Conservation (phyloP, 768 basidiomycete species). For the Hygrocybe punicea region DNA sequence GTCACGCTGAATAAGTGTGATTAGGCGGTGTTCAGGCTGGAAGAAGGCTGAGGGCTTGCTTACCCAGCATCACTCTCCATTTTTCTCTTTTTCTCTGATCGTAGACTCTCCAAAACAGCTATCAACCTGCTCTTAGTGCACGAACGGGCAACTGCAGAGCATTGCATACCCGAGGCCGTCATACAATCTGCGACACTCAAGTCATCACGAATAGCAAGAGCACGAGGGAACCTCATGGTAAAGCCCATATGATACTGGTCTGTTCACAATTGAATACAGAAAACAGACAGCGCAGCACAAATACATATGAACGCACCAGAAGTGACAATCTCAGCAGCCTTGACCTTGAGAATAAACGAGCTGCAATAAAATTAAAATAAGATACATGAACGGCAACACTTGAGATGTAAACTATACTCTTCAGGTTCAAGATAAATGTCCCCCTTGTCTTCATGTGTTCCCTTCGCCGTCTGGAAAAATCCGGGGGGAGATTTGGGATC, state of each 20-base stretch:
- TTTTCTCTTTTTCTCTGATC: slow-evolving; percentile 69
- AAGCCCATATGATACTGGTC: slow-evolving; percentile 82
- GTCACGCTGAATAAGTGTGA: slow-evolving; percentile 27
- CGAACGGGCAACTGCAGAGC: not conserved
- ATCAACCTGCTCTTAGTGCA: not conserved
- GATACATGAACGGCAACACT: not conserved
- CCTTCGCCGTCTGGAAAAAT: slow-evolving; percentile 62
- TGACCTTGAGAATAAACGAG: slow-evolving; percentile 90
- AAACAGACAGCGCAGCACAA: not conserved
- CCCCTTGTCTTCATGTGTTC: slow-evolving; percentile 72
- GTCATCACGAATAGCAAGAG: slow-evolving; percentile 75
- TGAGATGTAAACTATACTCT: slow-evolving; percentile 53
- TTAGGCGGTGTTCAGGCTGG: not conserved
- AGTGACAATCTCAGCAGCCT: slow-evolving; percentile 85
- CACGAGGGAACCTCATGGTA: slow-evolving; percentile 94
- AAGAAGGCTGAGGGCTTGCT: slow-evolving; percentile 12
- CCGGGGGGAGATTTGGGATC: slow-evolving; percentile 69
- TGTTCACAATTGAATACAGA: slow-evolving; percentile 20
- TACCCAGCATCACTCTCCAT: slow-evolving; percentile 61
- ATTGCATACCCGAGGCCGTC: slow-evolving; percentile 54
- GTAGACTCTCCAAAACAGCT: slow-evolving; percentile 61
- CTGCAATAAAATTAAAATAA: slow-evolving; percentile 38
- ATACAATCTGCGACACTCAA: slow-evolving; percentile 68
- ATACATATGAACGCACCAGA: slow-evolving; percentile 47
- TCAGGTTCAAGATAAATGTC: slow-evolving; percentile 88